These are phyloP conservation scores for Scenedesmus sp. DNA, from an alignment of 163 green algal genomes.

Conservation along the genomic window DNA sequence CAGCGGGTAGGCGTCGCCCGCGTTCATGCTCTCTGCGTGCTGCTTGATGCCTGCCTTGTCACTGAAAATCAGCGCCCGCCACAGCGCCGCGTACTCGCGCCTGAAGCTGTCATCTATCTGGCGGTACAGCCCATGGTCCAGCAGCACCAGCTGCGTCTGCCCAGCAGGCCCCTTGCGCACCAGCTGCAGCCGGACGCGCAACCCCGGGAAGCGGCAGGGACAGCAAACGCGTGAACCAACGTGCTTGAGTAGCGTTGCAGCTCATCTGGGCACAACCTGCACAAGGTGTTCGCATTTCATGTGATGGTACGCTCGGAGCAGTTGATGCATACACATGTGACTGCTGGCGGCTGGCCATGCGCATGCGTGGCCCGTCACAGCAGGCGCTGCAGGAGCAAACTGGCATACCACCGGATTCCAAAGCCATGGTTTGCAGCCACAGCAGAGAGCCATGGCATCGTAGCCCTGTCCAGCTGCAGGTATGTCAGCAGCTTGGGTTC, in stretches of 20 bases:
- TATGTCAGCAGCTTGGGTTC: not conserved
- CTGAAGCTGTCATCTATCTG: conserved; percentile 67
- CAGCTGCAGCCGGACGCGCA: conserved; percentile 44
- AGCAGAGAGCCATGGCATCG: too few species aligned
- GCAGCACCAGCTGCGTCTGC: conserved; percentile 87
- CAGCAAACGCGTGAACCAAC: too few species aligned
- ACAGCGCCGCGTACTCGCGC: conserved; percentile 85
- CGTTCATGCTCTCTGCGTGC: conserved; percentile 67
- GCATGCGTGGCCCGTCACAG: too few species aligned
- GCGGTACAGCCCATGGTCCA: conserved; percentile 94
- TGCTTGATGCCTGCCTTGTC: conserved; percentile 69
- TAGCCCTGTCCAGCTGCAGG: not conserved
- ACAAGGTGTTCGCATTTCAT: too few species aligned
- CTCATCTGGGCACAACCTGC: too few species aligned
- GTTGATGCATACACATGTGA: too few species aligned
- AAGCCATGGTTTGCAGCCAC: too few species aligned
- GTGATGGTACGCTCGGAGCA: too few species aligned
- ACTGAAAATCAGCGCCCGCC: conserved; percentile 84
- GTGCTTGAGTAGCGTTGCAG: too few species aligned
- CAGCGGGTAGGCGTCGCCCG: conserved; percentile 76
- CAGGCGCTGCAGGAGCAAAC: too few species aligned
- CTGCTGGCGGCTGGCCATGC: too few species aligned
- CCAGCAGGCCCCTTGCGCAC: conserved; percentile 56
- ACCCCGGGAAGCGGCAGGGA: not conserved
- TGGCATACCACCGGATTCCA: too few species aligned